These are phyloP conservation scores for Phytopythium cucurbitacearum DNA, from an alignment of 352 stramenopile species.

Conservation along the genomic window DNA sequence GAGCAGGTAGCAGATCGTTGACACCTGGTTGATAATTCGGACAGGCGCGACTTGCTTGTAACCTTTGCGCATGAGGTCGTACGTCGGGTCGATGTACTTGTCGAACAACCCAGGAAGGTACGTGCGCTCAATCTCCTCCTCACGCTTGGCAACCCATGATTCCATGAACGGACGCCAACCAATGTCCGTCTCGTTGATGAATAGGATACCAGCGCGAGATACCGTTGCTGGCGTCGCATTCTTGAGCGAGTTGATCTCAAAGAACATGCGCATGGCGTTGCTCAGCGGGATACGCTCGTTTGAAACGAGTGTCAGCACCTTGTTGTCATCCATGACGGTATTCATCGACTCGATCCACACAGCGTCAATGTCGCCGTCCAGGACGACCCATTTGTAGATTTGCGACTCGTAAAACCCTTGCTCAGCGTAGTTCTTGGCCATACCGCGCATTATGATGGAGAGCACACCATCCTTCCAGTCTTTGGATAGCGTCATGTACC, in stretches of 20 bases:
- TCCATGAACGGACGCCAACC: slow-evolving; percentile 96
- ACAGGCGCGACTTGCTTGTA: slow-evolving; percentile 95
- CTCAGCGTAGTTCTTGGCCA: slow-evolving; percentile 88
- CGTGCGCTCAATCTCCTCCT: slow-evolving; percentile 90
- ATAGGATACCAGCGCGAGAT: slow-evolving; percentile 85
- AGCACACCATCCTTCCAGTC: slow-evolving; percentile 89
- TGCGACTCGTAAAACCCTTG: slow-evolving; percentile 95
- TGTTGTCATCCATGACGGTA: slow-evolving; percentile 98
- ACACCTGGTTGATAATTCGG: slow-evolving; percentile 94
- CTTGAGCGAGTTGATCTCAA: slow-evolving; percentile 89
- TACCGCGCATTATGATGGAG: slow-evolving; percentile 89
- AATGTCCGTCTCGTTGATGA: slow-evolving; percentile 89
- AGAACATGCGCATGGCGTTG: slow-evolving; percentile 87
- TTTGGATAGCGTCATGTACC: slow-evolving; percentile 89
- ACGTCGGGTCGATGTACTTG: slow-evolving; percentile 94
- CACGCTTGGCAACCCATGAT: slow-evolving; percentile 91
- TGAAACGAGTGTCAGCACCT: slow-evolving; percentile 91
- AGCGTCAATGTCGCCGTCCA: slow-evolving; percentile 86
- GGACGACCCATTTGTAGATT: slow-evolving; percentile 87
- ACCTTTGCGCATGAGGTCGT: slow-evolving; percentile 91
- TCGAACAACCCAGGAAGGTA: slow-evolving; percentile 94
- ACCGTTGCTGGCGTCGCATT: slow-evolving; percentile 85
- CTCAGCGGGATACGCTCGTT: slow-evolving; percentile 86
- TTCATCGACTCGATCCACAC: slow-evolving; percentile 95
- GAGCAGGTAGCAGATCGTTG: slow-evolving; percentile 94